Percentiles rank a stretch among this genome's conserved stretches.
These are phyloP conservation scores for Astragalus membranaceus DNA, from an alignment of 306 rosid species.

Conservation along the genomic window DNA sequence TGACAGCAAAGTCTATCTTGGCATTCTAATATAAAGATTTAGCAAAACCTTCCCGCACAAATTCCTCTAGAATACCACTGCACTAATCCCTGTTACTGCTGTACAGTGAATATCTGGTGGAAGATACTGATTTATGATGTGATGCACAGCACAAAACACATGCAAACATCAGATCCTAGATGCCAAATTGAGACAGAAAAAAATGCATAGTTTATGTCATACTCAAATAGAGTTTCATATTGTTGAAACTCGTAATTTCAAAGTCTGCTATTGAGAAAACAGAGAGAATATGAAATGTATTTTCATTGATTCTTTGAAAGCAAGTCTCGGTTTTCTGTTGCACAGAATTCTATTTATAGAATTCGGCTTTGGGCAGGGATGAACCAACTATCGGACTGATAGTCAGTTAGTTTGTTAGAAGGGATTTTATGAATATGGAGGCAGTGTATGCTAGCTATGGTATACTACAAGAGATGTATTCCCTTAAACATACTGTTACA, in stretches of 20 bases:
- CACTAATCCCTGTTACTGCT: background rate
- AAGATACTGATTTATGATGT: background rate
- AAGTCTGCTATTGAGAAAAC: no score
- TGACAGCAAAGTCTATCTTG: slow-evolving; percentile 1
- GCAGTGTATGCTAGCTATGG: no score
- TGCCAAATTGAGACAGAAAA: background rate
- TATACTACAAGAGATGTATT: no score
- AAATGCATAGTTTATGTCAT: background rate
- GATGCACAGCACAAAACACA: background rate
- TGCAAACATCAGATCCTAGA: background rate
- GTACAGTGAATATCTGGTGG: background rate
- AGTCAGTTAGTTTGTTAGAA: no score
- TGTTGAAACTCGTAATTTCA: background rate
- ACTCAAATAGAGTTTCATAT: background rate
- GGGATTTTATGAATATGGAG: no score
- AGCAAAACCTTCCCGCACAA: background rate
- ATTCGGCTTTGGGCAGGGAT: no score
- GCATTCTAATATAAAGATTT: background rate
- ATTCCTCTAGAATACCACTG: background rate
- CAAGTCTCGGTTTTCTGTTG: no score
- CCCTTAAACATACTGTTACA: no score
- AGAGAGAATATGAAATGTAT: no score
- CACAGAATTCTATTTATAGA: no score
- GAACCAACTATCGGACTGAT: no score
- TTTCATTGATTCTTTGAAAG: no score